Base-by-base conservation (phyloP, 192 early-diverging fungal species). In the Gaertneriomyces semiglobifer region DNA sequence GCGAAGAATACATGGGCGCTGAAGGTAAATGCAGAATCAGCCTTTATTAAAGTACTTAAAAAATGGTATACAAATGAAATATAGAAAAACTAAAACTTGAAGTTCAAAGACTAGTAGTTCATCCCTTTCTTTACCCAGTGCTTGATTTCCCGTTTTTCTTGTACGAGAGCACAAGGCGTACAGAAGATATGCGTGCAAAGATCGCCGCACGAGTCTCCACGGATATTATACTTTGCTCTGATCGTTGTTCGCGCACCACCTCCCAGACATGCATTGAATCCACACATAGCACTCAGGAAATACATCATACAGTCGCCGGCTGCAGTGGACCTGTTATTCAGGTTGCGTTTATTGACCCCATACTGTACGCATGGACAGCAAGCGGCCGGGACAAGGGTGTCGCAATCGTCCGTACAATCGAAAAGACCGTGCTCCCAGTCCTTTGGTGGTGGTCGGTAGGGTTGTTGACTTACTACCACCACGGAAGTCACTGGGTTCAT, bases 141-240 rank as follows among this genome's bases (percentile, higher is more conserved):
- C 25, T 70, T 55, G 4, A 65, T 60, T 51, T 74, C 72, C 66
- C 18, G n/a, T n/a, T 54, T 14, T 60, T 74, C 73, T 44, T 74
- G 73, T 14, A 67, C 69, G 10, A 74, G 44, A 41, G 73, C 73
- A 46, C 73, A 74, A 4, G 73, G 59, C 9, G 19, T 10, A 45
- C 73, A 74, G 41, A 53, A 65, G 9, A 39, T 54, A 50, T 65
- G 64, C 9, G 25, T 25, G 5, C 25, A 18, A 53, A 48, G 54
- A 38, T 65, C 63, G 0, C 11, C 63, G 12, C 63, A 65, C 38
- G 51, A 54, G 63, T 65, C 63, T 12, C 63, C 66, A 33, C 40
- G 1, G 44, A 74, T 74, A 42, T 69, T 63, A 53, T 65, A 69
- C 43, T 65, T 58, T 44, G 62, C 57, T 3, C 73, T 45, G 42